Evolutionary conservation across 371 early-diverging fungal genomes (phyloP).

Genomic region (Entomophthora muscae): DNA sequence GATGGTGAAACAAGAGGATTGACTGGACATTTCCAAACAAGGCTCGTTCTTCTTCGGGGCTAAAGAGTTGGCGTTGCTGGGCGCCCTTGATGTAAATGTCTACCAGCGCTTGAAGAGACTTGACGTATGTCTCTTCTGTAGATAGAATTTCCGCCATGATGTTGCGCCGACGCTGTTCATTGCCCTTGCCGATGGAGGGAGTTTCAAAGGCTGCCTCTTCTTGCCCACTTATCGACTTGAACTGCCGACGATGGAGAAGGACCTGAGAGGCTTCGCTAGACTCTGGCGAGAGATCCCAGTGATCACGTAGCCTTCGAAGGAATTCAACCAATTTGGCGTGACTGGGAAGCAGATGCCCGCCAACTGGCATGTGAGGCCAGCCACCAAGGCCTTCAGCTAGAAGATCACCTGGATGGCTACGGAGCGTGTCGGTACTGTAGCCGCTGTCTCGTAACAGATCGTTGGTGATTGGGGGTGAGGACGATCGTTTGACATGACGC

Average conservation of each 20-base stretch:
- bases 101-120: conserved; percentile 34
- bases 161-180: conserved; percentile 16
- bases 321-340: conserved; percentile 6
- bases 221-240: conserved; percentile 11
- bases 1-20: conserved; percentile 43
- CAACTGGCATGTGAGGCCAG: background rate
- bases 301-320: conserved; percentile 36
- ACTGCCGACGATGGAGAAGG: conserved; percentile 15
- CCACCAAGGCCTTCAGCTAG: conserved; percentile 10
- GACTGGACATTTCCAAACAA: conserved; percentile 50
- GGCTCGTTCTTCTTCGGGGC: conserved; percentile 23
- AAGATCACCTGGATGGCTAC: conserved; percentile 18
- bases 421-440: conserved; percentile 9
- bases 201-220: conserved; percentile 7
- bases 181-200: conserved; percentile 12
- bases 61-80: conserved; percentile 9
- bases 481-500: background rate
- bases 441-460: conserved; percentile 1
- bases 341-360: conserved; percentile 1
- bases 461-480: background rate
- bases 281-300: conserved; percentile 36
- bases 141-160: conserved; percentile 45
- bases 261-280: conserved; percentile 22
- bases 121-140: conserved; percentile 63
- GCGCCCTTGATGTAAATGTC: conserved; percentile 19